phyloP scores from a whole-genome alignment of 2,329 filamentous ascomycete species.

The Colletotrichum karsti region DNA sequence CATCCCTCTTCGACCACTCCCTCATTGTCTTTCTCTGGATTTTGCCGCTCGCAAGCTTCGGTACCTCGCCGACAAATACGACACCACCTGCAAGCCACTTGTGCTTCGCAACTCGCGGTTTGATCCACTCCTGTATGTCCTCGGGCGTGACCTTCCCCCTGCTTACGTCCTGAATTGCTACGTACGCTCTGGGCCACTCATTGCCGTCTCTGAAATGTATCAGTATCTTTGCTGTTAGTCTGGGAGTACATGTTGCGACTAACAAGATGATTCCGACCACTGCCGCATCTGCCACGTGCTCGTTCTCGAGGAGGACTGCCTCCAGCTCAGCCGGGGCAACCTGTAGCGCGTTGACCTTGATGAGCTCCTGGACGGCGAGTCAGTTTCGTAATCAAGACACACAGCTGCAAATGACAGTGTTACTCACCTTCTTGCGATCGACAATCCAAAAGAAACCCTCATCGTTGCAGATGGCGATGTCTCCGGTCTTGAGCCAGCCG shows the following conservation, averaged over 20 bases:
- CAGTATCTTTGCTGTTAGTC: not conserved
- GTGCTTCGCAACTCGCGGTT: conserved; percentile 57
- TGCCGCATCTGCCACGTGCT: conserved; percentile 62
- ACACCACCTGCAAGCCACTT: conserved; percentile 61
- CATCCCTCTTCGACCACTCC: conserved; percentile 65
- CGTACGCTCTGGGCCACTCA: conserved; percentile 63
- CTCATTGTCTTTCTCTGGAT: conserved; percentile 64
- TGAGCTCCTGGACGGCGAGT: conserved; percentile 66
- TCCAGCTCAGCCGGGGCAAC: conserved; percentile 69
- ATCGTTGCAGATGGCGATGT: conserved; percentile 59
- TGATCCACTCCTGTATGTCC: conserved; percentile 60
- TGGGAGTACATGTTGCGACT: conserved; percentile 27
- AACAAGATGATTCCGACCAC: conserved; percentile 61
- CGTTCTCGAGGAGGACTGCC: conserved; percentile 57
- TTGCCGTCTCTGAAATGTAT: conserved; percentile 46
- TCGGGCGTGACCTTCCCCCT: conserved; percentile 54
- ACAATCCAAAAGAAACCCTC: conserved; percentile 55
- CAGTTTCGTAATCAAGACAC: not conserved
- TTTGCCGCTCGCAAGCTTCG: conserved; percentile 66
- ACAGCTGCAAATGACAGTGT: not conserved
- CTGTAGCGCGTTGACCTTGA: conserved; percentile 67
- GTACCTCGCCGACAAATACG: conserved; percentile 63
- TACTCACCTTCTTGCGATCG: conserved; percentile 56
- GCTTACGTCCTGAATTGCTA: conserved; percentile 55
- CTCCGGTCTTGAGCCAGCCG: conserved; percentile 68